Evolutionary conservation across 2,329 filamentous ascomycete species (phyloP).

Genomic region (Phaeomoniella chlamydospora): DNA sequence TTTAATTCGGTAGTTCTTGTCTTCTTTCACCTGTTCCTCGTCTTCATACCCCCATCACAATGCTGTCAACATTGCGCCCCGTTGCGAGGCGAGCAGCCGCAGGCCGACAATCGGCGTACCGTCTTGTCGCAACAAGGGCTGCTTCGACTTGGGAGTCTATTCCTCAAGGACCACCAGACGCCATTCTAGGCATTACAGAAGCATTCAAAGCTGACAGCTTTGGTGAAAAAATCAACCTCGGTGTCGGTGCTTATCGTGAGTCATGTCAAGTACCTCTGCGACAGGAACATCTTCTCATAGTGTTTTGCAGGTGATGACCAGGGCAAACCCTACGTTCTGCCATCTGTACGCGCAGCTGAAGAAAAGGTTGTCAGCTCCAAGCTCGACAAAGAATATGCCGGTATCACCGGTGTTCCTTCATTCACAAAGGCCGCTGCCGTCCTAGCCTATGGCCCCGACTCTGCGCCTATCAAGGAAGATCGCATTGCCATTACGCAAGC

Average conservation of each 20-base stretch:
- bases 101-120: slow-evolving; percentile 22
- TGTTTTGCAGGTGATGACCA: slow-evolving; percentile 59
- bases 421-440: slow-evolving; percentile 87
- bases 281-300: neutral
- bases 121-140: slow-evolving; percentile 36
- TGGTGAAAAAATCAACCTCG: slow-evolving; percentile 94
- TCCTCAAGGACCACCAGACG: slow-evolving; percentile 71
- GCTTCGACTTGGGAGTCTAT: slow-evolving; percentile 84
- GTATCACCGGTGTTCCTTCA: slow-evolving; percentile 87
- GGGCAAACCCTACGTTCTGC: slow-evolving; percentile 95
- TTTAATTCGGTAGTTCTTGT: too few relatives aligned
- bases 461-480: slow-evolving; percentile 54
- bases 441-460: slow-evolving; percentile 79
- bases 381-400: slow-evolving; percentile 72
- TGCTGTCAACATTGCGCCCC: slow-evolving; percentile 32
- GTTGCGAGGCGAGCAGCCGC: slow-evolving; percentile 24
- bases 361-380: slow-evolving; percentile 53
- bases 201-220: slow-evolving; percentile 96
- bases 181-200: slow-evolving; percentile 60
- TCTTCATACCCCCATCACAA: too few relatives aligned
- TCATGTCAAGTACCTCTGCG: too few relatives aligned
- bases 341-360: slow-evolving; percentile 81
- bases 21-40: too few relatives aligned
- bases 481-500: slow-evolving; percentile 89
- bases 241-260: slow-evolving; percentile 87